Evolutionary conservation across 176 grass and related monocot genomes (phyloP), one percentile per base, ranked within the genome.

Genomic region (Phoenix dactylifera): DNA sequence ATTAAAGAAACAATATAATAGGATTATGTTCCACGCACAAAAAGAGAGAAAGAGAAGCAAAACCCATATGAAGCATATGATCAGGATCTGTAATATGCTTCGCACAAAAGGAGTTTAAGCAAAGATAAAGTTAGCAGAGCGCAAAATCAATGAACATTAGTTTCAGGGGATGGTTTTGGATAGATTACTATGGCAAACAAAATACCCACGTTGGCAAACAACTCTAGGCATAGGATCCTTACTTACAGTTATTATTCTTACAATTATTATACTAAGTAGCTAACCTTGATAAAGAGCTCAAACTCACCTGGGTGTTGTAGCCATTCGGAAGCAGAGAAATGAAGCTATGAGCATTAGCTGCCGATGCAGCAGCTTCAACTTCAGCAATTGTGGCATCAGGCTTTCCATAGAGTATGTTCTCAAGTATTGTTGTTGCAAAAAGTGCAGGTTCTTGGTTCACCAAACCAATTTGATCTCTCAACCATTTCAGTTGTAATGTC

Each of bases 371-470:
- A 69, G 81, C 84, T 79, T 92, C 88, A 61, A 98, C 79, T 78
- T 98, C 94, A 2, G 84, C 82, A 60, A 86, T 83, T 17, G 94
- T 81, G 24, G 94, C 94, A 81, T 89, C 94, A 23, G 87, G 79
- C 48, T 86, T 93, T 67, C 94, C 94, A 74, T 98, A 98, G 14
- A 92, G 52, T 83, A 98, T 93, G 68, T 98, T 98, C 73, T 92
- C 84, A 65, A 86, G 76, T 48, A 98, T 98, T 16, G 84, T 92
- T 16, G 94, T 98, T 67, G 94, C 87, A 63, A 98, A 98, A 74
- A 98, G 84, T 54, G 94, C 94, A 60, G 94, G 94, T 61, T 98
- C 94, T 80, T 98, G 94, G 78, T 92, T 98, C 52, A 98, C 94
- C 30, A 98, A 76, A 63, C 94, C 94, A 76, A 92, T 93, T 64